Percentiles rank a stretch among this genome's conserved stretches.
phyloP scores from a whole-genome alignment of 139 green algal species.

The Tetraselmis chui region DNA sequence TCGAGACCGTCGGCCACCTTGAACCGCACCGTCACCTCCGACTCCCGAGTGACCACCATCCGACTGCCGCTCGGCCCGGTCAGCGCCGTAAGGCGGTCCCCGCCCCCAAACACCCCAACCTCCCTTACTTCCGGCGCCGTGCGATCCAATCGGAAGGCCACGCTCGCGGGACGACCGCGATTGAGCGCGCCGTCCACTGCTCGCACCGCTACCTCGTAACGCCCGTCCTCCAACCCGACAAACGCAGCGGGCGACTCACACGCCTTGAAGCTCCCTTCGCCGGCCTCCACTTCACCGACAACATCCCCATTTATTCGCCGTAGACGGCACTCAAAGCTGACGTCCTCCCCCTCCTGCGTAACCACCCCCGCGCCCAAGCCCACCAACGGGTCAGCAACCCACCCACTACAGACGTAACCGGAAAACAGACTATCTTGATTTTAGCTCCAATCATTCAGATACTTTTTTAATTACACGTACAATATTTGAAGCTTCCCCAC shows the following conservation, averaged over 20 bases:
- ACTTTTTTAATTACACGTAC: no score
- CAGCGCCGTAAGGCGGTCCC: neutral
- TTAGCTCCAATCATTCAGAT: no score
- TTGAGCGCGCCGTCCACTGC: neutral
- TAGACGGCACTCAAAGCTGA: neutral
- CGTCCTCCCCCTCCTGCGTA: no score
- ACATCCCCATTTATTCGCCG: neutral
- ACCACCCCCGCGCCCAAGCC: no score
- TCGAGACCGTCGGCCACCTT: neutral
- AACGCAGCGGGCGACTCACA: neutral
- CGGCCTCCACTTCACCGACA: no score
- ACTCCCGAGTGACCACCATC: neutral
- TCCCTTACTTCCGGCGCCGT: neutral
- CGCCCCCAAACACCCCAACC: neutral
- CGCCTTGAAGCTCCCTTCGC: no score
- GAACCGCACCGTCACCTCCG: neutral
- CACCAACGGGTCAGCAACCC: no score
- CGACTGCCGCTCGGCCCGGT: no score
- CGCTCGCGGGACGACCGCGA: neutral
- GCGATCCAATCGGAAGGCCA: neutral
- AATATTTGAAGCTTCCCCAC: no score
- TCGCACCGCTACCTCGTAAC: neutral
- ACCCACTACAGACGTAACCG: no score
- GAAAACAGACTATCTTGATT: no score
- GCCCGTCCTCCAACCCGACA: neutral